These are phyloP conservation scores for Mrakia frigida DNA, from an alignment of 768 basidiomycete genomes.

Conservation along the genomic window DNA sequence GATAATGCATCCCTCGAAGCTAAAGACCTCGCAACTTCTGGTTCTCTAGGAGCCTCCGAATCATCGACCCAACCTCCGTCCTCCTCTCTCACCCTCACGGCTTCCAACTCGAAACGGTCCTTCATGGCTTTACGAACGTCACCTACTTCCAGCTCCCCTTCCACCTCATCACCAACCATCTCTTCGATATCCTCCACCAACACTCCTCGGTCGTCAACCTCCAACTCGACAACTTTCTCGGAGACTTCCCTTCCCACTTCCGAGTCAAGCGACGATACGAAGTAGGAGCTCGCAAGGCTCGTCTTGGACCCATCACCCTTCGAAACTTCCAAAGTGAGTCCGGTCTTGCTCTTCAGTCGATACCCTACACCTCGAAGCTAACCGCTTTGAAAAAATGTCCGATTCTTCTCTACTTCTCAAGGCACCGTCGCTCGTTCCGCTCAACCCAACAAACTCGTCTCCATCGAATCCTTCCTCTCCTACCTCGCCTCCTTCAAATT, in stretches of 20 bases:
- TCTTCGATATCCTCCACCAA: neutral
- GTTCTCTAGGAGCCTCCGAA: neutral
- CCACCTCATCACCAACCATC: neutral
- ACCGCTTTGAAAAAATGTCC: too few relatives aligned
- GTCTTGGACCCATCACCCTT: neutral
- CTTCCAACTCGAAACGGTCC: neutral
- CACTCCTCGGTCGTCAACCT: neutral
- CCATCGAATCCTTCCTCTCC: neutral
- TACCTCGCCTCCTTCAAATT: neutral
- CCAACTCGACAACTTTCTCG: neutral
- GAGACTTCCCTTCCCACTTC: neutral
- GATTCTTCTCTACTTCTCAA: too few relatives aligned
- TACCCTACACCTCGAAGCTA: too few relatives aligned
- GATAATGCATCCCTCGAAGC: too few relatives aligned
- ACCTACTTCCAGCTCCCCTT: neutral
- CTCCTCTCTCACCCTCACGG: conserved; percentile 7
- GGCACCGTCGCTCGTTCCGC: neutral
- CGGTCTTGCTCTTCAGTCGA: too few relatives aligned
- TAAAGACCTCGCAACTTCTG: too few relatives aligned
- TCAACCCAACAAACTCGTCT: neutral
- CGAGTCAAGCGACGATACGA: neutral
- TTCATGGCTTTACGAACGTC: neutral
- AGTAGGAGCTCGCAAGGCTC: neutral
- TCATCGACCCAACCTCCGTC: neutral
- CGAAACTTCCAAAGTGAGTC: neutral